These are phyloP conservation scores for Parmelia sp. DNA, from an alignment of 495 filamentous ascomycete species.

Conservation along the genomic window DNA sequence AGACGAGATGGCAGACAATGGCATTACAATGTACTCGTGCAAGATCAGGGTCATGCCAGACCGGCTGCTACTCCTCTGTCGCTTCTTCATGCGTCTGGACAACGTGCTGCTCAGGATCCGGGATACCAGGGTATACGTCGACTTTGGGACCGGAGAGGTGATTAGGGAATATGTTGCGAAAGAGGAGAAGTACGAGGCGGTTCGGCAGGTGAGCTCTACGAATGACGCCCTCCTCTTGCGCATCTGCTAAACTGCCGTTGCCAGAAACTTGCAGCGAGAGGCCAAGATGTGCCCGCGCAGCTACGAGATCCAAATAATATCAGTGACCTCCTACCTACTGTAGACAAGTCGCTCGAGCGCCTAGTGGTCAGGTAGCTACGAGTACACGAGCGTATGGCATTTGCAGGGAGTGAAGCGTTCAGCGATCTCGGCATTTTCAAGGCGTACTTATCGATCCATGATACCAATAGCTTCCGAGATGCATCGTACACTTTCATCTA, in stretches of 20 bases:
- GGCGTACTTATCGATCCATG: not conserved
- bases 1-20: slow-evolving; percentile 96
- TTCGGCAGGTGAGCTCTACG: slow-evolving; percentile 53
- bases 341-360: slow-evolving; percentile 51
- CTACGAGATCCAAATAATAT: slow-evolving; percentile 80
- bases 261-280: slow-evolving; percentile 61
- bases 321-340: slow-evolving; percentile 62
- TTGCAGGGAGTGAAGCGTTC: not conserved
- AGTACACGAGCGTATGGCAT: not conserved
- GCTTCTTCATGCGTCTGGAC: slow-evolving; percentile 93
- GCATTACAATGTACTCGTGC: slow-evolving; percentile 76
- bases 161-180: slow-evolving; percentile 81
- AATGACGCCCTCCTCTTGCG: not conserved
- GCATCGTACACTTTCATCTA: not conserved
- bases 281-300: slow-evolving; percentile 69
- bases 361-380: slow-evolving; percentile 23
- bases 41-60: slow-evolving; percentile 90
- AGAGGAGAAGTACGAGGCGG: slow-evolving; percentile 71
- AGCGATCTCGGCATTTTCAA: slow-evolving; percentile 5
- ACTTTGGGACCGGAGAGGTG: slow-evolving; percentile 74
- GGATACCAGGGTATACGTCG: slow-evolving; percentile 88
- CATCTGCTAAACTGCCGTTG: not conserved
- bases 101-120: slow-evolving; percentile 78
- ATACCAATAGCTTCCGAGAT: not conserved
- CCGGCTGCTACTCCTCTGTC: slow-evolving; percentile 70